Evolutionary conservation across 306 rosid genomes (phyloP), one percentile per base, ranked within the genome.

Genomic region (Pyrus bretschneideri): DNA sequence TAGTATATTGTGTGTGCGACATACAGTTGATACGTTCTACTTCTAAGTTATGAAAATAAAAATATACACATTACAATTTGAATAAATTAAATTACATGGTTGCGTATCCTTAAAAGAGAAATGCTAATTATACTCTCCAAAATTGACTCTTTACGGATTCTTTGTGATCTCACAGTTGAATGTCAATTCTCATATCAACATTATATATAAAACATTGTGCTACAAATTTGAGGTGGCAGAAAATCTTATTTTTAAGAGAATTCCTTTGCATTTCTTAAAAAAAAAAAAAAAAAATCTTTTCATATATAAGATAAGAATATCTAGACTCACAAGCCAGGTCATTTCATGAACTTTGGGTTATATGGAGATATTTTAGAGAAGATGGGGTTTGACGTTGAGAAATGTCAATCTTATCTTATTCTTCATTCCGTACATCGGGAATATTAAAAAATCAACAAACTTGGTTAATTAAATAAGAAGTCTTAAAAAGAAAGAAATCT

Each of bases 361-460:
- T 13, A 21, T 21, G 40, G 23, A 2, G 76, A 81, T 75, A 65
- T 69, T 82, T 79, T 62, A 76, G 78, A 76, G 30, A 63, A 61
- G 21, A 14, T 45, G 59, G 25, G n/a, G 45, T 21, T 38, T 89
- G 78, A 80, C 89, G 91, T 86, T 85, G 52, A 83, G 77, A 80
- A 52, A 71, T 80, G 77, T 81, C 87, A 89, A 84, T 35, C 83
- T 73, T 61, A 71, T 38, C 42, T 72, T 57, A 71, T 49, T 62
- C 76, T 45, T 77, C 87, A 74, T 66, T 76, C 84, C 89, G 85
- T 84, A 88, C 82, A 77, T 73, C 78, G 84, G 70, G 70, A 78
- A 83, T 78, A 6, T 46, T 67, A 51, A 80, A 71, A 49, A 15
- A 80, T 70, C 62, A 51, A 70, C 66, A 68, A 73, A 83, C 72